phyloP scores from a whole-genome alignment of 352 stramenopile genomes.

The Plasmopara halstedii region DNA sequence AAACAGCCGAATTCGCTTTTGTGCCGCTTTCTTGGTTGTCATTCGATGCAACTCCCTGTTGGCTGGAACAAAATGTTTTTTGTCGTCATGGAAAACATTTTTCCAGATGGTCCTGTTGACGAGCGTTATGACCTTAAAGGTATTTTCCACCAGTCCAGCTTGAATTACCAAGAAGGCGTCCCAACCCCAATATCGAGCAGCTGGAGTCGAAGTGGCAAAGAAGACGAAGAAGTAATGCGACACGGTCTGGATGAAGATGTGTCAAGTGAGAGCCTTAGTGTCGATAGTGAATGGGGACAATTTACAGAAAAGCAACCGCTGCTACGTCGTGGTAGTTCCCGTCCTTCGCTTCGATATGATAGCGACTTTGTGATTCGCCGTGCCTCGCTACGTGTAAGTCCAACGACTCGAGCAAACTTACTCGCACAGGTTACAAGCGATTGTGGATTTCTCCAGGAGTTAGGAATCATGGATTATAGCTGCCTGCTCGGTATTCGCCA shows the following conservation, averaged over 20 bases:
- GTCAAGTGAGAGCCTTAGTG: constrained; percentile 22
- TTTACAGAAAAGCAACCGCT: constrained; percentile 51
- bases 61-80: constrained; percentile 90
- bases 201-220: constrained; percentile 23
- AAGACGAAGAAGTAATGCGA: constrained; percentile 16
- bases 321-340: constrained; percentile 42
- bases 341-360: constrained; percentile 62
- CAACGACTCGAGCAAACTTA: constrained; percentile 62
- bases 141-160: constrained; percentile 67
- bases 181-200: constrained; percentile 34
- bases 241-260: constrained; percentile 13
- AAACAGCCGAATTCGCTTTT: constrained; percentile 75
- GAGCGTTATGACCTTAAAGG: constrained; percentile 83
- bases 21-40: constrained; percentile 74
- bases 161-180: constrained; percentile 30
- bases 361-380: constrained; percentile 69
- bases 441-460: constrained; percentile 76
- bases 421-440: constrained; percentile 77
- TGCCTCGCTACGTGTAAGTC: constrained; percentile 60
- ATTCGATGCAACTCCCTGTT: constrained; percentile 85
- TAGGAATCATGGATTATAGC: constrained; percentile 87
- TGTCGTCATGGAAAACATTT: constrained; percentile 85
- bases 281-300: constrained; percentile 24
- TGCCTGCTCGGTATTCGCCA: constrained; percentile 70
- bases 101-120: constrained; percentile 61